Evolutionary conservation across 495 filamentous ascomycete species (phyloP).

Genomic region (Penicillium odoratum): DNA sequence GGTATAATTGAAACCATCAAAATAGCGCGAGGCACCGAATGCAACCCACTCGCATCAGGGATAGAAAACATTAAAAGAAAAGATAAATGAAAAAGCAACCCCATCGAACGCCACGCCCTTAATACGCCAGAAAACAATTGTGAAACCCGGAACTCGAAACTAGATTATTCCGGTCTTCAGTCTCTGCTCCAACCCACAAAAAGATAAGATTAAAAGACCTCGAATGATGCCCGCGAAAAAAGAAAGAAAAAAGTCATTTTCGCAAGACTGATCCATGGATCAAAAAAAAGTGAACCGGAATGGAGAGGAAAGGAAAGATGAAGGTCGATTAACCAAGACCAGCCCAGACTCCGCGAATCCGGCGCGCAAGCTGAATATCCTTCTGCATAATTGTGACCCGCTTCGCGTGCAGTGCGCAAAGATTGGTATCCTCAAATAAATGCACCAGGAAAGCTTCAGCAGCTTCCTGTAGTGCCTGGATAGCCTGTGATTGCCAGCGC

Average conservation of each 20-base stretch:
- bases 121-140: constrained; percentile 13
- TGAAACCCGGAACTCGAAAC: neutral
- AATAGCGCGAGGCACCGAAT: constrained; percentile 6
- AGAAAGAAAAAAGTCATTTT: neutral
- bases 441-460: constrained; percentile 91
- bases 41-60: neutral
- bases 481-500: constrained; percentile 91
- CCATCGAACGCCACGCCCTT: constrained; percentile 17
- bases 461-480: constrained; percentile 87
- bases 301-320: neutral
- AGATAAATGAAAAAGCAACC: constrained; percentile 9
- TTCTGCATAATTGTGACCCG: constrained; percentile 97
- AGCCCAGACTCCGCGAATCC: constrained; percentile 74
- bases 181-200: neutral
- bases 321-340: constrained; percentile 50
- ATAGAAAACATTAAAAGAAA: neutral
- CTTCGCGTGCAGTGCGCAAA: constrained; percentile 95
- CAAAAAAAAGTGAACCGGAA: neutral
- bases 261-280: neutral
- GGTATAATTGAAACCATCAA: constrained; percentile 8
- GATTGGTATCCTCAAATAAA: constrained; percentile 92
- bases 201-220: constrained; percentile 1
- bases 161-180: neutral
- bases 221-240: neutral
- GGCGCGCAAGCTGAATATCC: constrained; percentile 85